A percentile compares a stretch with the other conserved stretches of the same genome.
Conservation (phyloP, 345 rosid species). For the Salix caprea region DNA sequence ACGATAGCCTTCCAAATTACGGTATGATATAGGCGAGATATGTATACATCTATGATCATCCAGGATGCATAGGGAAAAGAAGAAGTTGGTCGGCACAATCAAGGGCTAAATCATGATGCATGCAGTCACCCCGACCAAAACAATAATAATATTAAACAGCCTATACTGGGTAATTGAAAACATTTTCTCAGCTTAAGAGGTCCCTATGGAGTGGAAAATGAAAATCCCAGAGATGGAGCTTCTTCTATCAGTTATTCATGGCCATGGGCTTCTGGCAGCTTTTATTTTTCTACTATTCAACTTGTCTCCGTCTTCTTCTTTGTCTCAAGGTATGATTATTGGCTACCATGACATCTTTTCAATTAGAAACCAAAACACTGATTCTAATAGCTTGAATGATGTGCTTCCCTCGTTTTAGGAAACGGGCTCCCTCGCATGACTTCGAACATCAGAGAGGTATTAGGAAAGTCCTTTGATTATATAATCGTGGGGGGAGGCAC, state of each 20-base stretch:
- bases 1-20: no score
- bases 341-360: neutral
- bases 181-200: no score
- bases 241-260: neutral
- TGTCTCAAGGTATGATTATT: slow-evolving; percentile 33
- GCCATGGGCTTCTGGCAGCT: slow-evolving; percentile 14
- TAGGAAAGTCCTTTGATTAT: slow-evolving; percentile 70
- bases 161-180: no score
- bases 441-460: slow-evolving; percentile 44
- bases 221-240: slow-evolving; percentile 4
- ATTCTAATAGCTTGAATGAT: neutral
- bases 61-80: no score
- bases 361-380: neutral
- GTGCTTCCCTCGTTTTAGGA: slow-evolving; percentile 26
- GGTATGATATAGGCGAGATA: no score
- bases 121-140: no score
- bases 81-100: no score
- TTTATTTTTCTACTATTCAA: slow-evolving; percentile 11
- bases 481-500: slow-evolving; percentile 71
- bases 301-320: slow-evolving; percentile 9
- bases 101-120: no score
- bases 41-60: no score
- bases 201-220: neutral
- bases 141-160: no score
- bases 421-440: slow-evolving; percentile 50